These are phyloP conservation scores for Asterochloris erici DNA, from an alignment of 139 green algal species.

Conservation along the genomic window DNA sequence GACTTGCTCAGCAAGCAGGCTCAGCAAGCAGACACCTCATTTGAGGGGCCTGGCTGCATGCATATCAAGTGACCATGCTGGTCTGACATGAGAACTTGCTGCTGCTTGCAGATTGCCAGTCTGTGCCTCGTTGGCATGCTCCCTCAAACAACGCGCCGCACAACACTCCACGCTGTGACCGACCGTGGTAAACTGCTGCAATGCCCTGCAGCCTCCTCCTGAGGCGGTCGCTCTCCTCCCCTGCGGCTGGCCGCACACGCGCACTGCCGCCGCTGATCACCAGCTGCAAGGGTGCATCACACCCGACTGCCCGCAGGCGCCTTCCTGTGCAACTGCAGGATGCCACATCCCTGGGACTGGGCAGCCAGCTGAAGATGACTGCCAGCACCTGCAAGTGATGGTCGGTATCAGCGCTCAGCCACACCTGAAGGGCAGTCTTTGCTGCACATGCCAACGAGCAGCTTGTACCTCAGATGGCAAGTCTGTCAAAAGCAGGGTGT, in stretches of 20 bases:
- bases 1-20: not conserved
- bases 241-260: not conserved
- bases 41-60: not conserved
- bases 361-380: not conserved
- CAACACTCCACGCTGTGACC: too few species aligned
- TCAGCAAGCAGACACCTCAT: not conserved
- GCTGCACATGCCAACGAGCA: too few species aligned
- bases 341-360: not conserved
- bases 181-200: not conserved
- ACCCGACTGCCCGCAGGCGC: not conserved
- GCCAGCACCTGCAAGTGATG: not conserved
- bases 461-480: too few species aligned
- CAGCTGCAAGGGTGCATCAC: conserved; percentile 2
- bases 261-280: not conserved
- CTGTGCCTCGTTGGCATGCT: not conserved
- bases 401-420: too few species aligned
- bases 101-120: not conserved
- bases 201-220: not conserved
- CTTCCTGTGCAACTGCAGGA: not conserved
- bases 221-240: not conserved
- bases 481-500: too few species aligned
- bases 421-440: too few species aligned
- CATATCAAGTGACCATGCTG: too few species aligned
- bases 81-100: too few species aligned
- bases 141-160: not conserved